These are phyloP conservation scores for Colletotrichum scovillei DNA, from an alignment of 2,329 filamentous ascomycete species.

Conservation along the genomic window DNA sequence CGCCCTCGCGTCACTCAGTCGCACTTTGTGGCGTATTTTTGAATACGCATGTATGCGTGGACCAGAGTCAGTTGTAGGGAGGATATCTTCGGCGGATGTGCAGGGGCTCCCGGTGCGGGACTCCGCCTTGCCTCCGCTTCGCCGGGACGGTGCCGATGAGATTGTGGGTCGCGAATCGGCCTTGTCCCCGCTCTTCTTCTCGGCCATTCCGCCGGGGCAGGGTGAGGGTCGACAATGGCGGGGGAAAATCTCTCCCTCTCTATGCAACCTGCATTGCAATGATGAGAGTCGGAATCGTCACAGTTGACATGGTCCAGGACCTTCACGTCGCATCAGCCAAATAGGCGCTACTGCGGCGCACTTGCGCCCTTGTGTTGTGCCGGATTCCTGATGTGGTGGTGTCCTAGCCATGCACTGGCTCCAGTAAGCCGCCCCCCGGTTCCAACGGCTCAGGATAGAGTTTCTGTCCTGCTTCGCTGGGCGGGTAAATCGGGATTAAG, in stretches of 20 bases:
- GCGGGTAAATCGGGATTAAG: conserved; percentile 8
- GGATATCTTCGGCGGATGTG: neutral
- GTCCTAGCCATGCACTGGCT: neutral
- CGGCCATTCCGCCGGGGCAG: neutral
- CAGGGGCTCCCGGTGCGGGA: conserved; percentile 4
- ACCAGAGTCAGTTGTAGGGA: neutral
- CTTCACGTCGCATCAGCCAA: neutral
- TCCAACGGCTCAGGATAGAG: conserved; percentile 9
- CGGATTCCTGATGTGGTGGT: neutral
- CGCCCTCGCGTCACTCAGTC: neutral
- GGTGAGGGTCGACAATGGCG: neutral
- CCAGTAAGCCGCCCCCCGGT: neutral
- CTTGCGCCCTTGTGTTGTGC: neutral
- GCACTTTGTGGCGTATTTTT: neutral
- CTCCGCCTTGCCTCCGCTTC: neutral
- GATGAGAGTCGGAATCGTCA: neutral
- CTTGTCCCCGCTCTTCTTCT: neutral
- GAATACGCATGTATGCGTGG: neutral
- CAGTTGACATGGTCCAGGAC: neutral
- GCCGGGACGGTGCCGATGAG: conserved; percentile 12
- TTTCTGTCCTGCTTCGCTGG: neutral
- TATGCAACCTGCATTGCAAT: neutral
- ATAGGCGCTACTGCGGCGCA: neutral
- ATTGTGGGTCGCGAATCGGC: neutral
- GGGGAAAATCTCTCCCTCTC: neutral